Percentiles rank a stretch among this genome's conserved stretches.
These are phyloP conservation scores for Coniosporium tulheliwenetii DNA, from an alignment of 2,329 filamentous ascomycete genomes.

Conservation along the genomic window DNA sequence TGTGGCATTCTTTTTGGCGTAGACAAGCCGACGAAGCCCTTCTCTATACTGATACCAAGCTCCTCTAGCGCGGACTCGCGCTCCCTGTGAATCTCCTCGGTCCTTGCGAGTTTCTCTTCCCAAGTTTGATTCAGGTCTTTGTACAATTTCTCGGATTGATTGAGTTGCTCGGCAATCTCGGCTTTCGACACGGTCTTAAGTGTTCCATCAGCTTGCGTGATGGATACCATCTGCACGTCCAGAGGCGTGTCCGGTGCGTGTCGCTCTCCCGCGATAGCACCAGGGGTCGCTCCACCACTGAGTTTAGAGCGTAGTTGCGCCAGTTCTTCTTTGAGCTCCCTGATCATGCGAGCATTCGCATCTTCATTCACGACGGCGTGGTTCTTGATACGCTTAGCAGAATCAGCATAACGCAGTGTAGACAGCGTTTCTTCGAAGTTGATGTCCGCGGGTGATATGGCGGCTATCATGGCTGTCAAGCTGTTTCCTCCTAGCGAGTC, in stretches of 20 bases:
- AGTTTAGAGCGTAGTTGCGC: slow-evolving; percentile 76
- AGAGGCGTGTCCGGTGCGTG: slow-evolving; percentile 86
- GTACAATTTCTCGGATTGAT: slow-evolving; percentile 91
- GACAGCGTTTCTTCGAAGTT: slow-evolving; percentile 97
- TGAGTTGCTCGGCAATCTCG: slow-evolving; percentile 91
- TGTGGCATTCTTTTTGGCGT: slow-evolving; percentile 99
- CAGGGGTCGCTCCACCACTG: slow-evolving; percentile 19
- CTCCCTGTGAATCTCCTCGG: slow-evolving; percentile 95
- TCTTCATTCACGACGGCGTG: slow-evolving; percentile 98
- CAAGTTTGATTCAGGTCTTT: slow-evolving; percentile 95
- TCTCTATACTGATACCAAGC: slow-evolving; percentile 95
- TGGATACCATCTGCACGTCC: slow-evolving; percentile 92
- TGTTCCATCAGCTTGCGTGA: slow-evolving; percentile 68
- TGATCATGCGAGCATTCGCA: slow-evolving; percentile 96
- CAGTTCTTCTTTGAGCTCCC: slow-evolving; percentile 91
- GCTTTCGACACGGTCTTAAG: slow-evolving; percentile 96
- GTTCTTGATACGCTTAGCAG: slow-evolving; percentile 98
- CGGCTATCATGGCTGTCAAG: slow-evolving; percentile 99
- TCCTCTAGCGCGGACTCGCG: slow-evolving; percentile 90
- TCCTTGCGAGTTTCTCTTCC: slow-evolving; percentile 92
- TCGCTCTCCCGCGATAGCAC: slow-evolving; percentile 50
- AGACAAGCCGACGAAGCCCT: slow-evolving; percentile 86
- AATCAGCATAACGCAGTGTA: slow-evolving; percentile 91
- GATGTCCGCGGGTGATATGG: slow-evolving; percentile 94
- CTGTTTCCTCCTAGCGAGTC: slow-evolving; percentile 96